These are phyloP conservation scores for Sordariomycetes sp. DNA, from an alignment of 2,329 filamentous ascomycete species.

Conservation along the genomic window DNA sequence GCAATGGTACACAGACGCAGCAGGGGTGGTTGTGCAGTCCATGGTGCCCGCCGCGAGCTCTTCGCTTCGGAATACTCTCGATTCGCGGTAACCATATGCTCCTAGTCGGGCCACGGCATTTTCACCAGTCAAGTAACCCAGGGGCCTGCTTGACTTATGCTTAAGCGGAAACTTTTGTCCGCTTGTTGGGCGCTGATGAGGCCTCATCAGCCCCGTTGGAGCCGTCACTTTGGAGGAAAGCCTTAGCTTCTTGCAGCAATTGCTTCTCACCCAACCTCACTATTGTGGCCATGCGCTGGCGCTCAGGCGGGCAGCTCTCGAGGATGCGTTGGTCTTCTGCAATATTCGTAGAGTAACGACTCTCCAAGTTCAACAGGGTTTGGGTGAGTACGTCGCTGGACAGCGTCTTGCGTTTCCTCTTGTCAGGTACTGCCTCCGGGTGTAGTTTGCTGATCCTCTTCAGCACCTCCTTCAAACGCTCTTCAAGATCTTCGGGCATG, in stretches of 20 bases:
- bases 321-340: neutral
- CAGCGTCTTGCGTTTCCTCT: constrained; percentile 37
- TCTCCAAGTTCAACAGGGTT: constrained; percentile 25
- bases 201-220: too few relatives aligned
- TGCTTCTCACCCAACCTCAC: constrained; percentile 67
- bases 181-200: too few relatives aligned
- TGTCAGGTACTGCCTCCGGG: constrained; percentile 33
- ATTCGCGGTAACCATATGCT: too few relatives aligned
- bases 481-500: constrained; percentile 35
- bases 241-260: constrained; percentile 47
- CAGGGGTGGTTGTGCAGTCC: too few relatives aligned
- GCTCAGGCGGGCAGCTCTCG: constrained; percentile 11
- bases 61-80: too few relatives aligned
- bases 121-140: too few relatives aligned
- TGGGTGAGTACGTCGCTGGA: constrained; percentile 27
- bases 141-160: too few relatives aligned
- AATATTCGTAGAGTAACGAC: constrained; percentile 26
- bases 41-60: too few relatives aligned
- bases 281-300: constrained; percentile 51
- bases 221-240: too few relatives aligned
- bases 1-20: too few relatives aligned
- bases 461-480: constrained; percentile 40
- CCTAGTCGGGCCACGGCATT: too few relatives aligned
- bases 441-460: constrained; percentile 38
- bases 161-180: too few relatives aligned